Evolutionary conservation across 2,329 filamentous ascomycete species (phyloP).

Genomic region (Alternaria arborescens): DNA sequence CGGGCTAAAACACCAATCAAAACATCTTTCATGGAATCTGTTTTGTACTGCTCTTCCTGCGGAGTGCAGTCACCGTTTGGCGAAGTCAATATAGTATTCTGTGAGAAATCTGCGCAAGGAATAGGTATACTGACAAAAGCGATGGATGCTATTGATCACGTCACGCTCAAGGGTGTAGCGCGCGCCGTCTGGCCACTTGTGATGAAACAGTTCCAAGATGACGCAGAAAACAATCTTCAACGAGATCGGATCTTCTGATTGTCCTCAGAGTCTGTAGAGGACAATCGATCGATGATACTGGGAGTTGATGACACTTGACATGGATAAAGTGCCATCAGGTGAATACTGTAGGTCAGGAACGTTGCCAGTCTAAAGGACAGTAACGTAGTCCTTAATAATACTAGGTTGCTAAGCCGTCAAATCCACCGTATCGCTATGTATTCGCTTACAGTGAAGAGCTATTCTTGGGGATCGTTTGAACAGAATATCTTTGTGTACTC

Average conservation of each 20-base stretch:
- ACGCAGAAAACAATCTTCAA: background rate
- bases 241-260: background rate
- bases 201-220: background rate
- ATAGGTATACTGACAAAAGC: background rate
- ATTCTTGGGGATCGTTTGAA: background rate
- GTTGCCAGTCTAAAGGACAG: background rate
- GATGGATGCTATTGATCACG: background rate
- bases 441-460: background rate
- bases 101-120: background rate
- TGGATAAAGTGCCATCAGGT: background rate
- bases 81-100: background rate
- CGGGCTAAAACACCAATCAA: background rate
- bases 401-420: background rate
- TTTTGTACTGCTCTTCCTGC: background rate
- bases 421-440: background rate
- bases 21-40: background rate
- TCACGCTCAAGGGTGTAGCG: background rate
- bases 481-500: background rate
- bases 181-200: background rate
- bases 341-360: background rate
- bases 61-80: background rate
- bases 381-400: background rate
- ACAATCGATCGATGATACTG: background rate
- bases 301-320: background rate
- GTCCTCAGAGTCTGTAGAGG: background rate